Conservation (phyloP, 495 filamentous ascomycete species). For the Annulohypoxylon maeteangense region DNA sequence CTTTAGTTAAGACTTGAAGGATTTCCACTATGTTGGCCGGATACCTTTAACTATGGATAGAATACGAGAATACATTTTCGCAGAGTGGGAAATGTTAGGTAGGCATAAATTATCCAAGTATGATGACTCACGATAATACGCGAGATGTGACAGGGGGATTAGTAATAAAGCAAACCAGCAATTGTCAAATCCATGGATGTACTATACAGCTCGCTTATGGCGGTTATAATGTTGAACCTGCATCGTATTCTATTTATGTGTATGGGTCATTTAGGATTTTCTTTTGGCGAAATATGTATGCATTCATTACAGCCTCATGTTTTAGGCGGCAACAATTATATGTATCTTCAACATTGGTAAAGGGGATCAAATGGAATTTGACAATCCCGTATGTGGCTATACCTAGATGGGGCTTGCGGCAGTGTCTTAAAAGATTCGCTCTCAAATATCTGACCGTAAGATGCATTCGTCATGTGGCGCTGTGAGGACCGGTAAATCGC, state of each 20-base stretch:
- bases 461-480: constrained; percentile 20
- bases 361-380: neutral
- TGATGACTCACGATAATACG: neutral
- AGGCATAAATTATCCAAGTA: neutral
- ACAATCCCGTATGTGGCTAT: constrained; percentile 19
- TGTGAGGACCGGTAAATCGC: too few species aligned
- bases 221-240: neutral
- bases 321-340: neutral
- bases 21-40: too few species aligned
- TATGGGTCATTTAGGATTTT: neutral
- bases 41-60: too few species aligned
- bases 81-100: too few species aligned
- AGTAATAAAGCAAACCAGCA: neutral
- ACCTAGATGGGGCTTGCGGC: constrained; percentile 16
- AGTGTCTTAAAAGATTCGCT: neutral
- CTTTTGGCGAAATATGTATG: neutral
- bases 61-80: too few species aligned
- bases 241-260: constrained; percentile 26
- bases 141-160: neutral
- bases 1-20: neutral
- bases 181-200: neutral
- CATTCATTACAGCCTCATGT: neutral
- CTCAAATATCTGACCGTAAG: constrained; percentile 12
- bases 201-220: too few species aligned
- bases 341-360: neutral